These are phyloP conservation scores for Urtica urens DNA, from an alignment of 306 rosid genomes.

Conservation along the genomic window DNA sequence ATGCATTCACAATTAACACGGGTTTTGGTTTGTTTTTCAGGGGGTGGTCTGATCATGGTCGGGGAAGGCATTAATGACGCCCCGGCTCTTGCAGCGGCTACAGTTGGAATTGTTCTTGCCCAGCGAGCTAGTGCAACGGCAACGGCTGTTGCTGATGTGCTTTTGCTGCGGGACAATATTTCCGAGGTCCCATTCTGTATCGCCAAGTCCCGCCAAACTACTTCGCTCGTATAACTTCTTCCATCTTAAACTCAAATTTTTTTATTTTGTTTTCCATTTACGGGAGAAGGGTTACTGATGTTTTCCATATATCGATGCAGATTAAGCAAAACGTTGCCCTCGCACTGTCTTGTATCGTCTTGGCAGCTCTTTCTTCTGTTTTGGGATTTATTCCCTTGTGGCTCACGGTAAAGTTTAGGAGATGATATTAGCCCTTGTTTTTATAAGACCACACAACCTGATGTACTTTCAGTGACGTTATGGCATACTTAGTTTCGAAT, in stretches of 20 bases:
- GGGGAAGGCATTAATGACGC: constrained; percentile 98
- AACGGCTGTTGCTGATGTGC: constrained; percentile 82
- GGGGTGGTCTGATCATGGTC: constrained; percentile 94
- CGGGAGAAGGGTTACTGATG: not conserved
- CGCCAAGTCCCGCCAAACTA: constrained; percentile 93
- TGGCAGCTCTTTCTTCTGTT: constrained; percentile 91
- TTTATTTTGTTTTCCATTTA: too few species aligned
- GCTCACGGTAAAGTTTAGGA: constrained; percentile 95
- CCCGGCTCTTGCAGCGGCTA: constrained; percentile 98
- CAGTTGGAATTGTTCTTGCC: constrained; percentile 93
- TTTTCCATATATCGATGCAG: constrained; percentile 31
- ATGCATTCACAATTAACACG: not conserved
- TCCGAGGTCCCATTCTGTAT: constrained; percentile 86
- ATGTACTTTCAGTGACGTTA: too few species aligned
- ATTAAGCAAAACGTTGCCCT: constrained; percentile 87
- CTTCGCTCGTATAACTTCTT: constrained; percentile 54
- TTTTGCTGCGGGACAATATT: constrained; percentile 73
- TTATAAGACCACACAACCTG: too few species aligned
- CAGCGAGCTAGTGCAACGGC: constrained; percentile 98
- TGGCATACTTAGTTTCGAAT: too few species aligned
- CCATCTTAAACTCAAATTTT: too few species aligned
- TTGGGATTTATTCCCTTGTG: constrained; percentile 91
- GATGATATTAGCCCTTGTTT: too few species aligned
- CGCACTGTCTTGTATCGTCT: constrained; percentile 59
- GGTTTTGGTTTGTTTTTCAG: constrained; percentile 18